phyloP scores from a whole-genome alignment of 306 rosid species.

The Inga leiocalycina region DNA sequence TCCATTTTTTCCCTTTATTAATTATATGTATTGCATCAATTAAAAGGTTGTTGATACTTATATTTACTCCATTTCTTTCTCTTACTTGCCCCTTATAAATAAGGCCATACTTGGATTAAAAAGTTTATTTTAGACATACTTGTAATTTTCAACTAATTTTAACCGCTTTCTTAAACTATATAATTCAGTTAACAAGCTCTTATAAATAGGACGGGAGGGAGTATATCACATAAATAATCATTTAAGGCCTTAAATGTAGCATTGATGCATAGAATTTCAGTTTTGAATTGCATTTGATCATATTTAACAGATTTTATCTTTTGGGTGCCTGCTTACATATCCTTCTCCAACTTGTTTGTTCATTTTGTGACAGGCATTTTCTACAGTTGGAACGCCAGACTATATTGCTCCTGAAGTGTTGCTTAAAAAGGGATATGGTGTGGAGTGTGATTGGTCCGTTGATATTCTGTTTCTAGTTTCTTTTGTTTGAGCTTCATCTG shows the following conservation, averaged over 20 bases:
- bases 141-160: too few species aligned
- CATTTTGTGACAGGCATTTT: conserved; percentile 70
- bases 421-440: conserved; percentile 83
- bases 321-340: conserved; percentile 22
- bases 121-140: too few species aligned
- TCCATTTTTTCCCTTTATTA: too few species aligned
- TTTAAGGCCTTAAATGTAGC: conserved; percentile 24
- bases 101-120: too few species aligned
- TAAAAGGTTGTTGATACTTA: too few species aligned
- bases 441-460: conserved; percentile 91
- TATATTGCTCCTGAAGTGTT: conserved; percentile 92
- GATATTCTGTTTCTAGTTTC: conserved; percentile 23
- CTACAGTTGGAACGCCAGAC: conserved; percentile 95
- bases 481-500: conserved; percentile 13
- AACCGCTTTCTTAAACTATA: too few species aligned
- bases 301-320: conserved; percentile 5
- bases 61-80: too few species aligned
- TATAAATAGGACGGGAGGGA: too few species aligned
- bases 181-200: too few species aligned
- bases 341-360: conserved; percentile 32
- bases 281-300: conserved; percentile 18
- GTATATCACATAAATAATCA: neutral
- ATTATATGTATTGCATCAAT: too few species aligned
- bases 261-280: neutral
- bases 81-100: too few species aligned